Base-by-base conservation (phyloP, 352 stramenopile genomes). In the Phytophthora agathidicida region DNA sequence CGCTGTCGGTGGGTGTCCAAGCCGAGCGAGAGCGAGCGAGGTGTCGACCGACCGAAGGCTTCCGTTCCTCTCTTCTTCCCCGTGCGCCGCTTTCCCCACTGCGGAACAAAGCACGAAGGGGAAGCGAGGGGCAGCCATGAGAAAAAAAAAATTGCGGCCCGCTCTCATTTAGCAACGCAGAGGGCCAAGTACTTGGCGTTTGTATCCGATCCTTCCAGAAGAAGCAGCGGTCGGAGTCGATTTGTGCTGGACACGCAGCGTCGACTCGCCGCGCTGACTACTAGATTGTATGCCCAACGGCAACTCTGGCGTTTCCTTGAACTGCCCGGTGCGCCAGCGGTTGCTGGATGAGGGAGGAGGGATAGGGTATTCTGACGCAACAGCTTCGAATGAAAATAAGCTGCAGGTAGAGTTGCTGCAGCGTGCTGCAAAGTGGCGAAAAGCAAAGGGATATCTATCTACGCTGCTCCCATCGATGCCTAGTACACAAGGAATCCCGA, bases 31-130 rank as follows among this genome's bases (percentile, higher is more conserved):
- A 46, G 24, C 27, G 38, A 64, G 45, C 41, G 62, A 60, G 35
- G 38, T 60, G 57, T 64, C 46, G 53, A 66, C 45, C 32, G 47
- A n/a, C n/a, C 61, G 46, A 54, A 57, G 49, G 32, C 58, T 66
- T 66, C 59, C 52, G 47, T 66, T 66, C 59, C 52, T 42, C 59
- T 61, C 59, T 71, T 58, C 46, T 65, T 64, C 60, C 33, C n/a
- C 26, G 28, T 57, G 30, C 33, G 37, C 20, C 50, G 44, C 51
- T 65, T 75, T 69, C 60, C 55, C 45, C 66, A 71, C 66, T 75
- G 59, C 28, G 57, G 60, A 63, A 59, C 60, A 51, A 48, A 43
- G 24, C n/a, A 4, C 32, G 26, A 44, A 19, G 16, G 37, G 13
- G 51, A 17, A 42, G 27, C 23, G 22, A 10, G 23, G 55, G 23